Evolutionary conservation across 2,329 filamentous ascomycete genomes (phyloP), one percentile per base, ranked within the genome.

Genomic region (Neobulgaria alba): DNA sequence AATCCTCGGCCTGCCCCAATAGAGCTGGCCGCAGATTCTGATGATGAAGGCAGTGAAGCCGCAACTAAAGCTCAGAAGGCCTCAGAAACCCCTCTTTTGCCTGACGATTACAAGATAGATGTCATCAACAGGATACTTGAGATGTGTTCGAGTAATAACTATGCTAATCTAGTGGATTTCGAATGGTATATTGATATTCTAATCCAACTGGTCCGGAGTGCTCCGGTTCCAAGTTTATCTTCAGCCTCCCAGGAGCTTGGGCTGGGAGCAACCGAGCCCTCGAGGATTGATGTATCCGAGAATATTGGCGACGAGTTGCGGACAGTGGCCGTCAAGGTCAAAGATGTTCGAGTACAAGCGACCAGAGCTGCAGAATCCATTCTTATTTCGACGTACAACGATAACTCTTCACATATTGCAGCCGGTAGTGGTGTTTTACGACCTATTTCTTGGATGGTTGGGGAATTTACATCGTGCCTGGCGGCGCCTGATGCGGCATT

Each of bases 161-260:
- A 96, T 60, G 74, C 75, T 29, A 86, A 88, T 56, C 71, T 98
- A 35, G 67, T 73, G 38, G 90, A 98, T 59, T 98, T 98, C 60
- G 90, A 95, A 52, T 98, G 92, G 92, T 96, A 96, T 61, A 83
- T 96, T 50, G 85, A 92, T 51, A 77, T 95, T 19, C 67, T 98
- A 20, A 82, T 86, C 4, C 87, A 95, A 58, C 73, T 98, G 10
- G 78, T 95, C 30, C 79, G 82, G 57, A 72, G 85, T 64, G 69
- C 81, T 15, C 83, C 67, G 0, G 53, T 67, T n/a, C 64, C 71
- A 34, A 64, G 66, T 29, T 48, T 58, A 8, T 48, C 56, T 10
- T 53, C 54, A 10, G 53, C 54, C 17, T 32, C 38, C 10, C 31
- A 48, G 2, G 41, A 51, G 9, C 34, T 36, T 3, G 43, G 43